These are phyloP conservation scores for Dactylonectria estremocensis DNA, from an alignment of 2,329 filamentous ascomycete species.

Conservation along the genomic window DNA sequence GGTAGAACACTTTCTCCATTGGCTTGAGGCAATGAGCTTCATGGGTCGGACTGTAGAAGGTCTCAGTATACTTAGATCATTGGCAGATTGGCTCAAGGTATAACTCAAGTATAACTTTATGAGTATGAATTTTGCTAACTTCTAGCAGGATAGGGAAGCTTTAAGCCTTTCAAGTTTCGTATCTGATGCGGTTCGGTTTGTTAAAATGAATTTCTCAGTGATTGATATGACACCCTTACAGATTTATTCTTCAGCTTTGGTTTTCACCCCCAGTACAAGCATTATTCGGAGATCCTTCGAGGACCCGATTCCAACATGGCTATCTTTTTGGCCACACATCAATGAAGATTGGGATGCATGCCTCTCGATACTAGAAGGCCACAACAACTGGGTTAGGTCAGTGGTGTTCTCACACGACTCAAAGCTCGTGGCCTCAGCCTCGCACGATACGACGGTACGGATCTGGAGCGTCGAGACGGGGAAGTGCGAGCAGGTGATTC, in stretches of 20 bases:
- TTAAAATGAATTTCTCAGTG: neutral
- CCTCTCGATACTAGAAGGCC: too few species aligned
- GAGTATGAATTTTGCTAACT: neutral
- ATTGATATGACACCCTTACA: neutral
- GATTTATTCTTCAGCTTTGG: slow-evolving; percentile 9
- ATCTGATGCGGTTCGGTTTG: neutral
- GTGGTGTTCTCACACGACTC: too few species aligned
- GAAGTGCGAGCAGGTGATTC: neutral
- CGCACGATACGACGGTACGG: too few species aligned
- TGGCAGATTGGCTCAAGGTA: neutral
- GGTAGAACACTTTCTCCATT: neutral
- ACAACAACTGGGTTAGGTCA: too few species aligned
- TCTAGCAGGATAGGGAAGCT: neutral
- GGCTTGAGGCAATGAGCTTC: neutral
- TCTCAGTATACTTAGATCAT: neutral
- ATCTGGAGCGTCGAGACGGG: too few species aligned
- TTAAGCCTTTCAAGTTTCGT: neutral
- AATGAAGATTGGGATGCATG: slow-evolving; percentile 1
- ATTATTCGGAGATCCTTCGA: neutral
- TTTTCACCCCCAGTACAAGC: slow-evolving; percentile 5
- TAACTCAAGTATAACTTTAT: neutral
- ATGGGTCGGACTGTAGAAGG: neutral
- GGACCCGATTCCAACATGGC: neutral
- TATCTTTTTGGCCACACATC: neutral
- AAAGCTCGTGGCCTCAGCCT: too few species aligned